These are phyloP conservation scores for Nothomitra cinnamomea DNA, from an alignment of 2,329 filamentous ascomycete genomes.

Conservation along the genomic window DNA sequence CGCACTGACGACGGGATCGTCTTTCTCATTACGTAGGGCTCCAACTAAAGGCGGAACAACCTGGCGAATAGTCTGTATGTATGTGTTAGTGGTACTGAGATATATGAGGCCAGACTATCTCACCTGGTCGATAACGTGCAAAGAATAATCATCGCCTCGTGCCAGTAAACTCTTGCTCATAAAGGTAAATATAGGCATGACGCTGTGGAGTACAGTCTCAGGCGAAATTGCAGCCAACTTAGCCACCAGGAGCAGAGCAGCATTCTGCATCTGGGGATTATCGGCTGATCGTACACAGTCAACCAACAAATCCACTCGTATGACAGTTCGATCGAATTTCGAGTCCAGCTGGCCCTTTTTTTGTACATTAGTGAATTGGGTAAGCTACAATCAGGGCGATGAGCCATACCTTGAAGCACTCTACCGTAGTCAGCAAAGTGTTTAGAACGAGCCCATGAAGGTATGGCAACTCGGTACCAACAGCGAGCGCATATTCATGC, in stretches of 20 bases:
- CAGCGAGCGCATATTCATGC: constrained; percentile 64
- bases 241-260: constrained; percentile 73
- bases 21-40: constrained; percentile 62
- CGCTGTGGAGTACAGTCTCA: constrained; percentile 81
- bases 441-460: constrained; percentile 71
- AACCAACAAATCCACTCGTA: constrained; percentile 79
- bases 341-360: constrained; percentile 23
- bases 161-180: constrained; percentile 84
- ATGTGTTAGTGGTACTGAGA: constrained; percentile 1
- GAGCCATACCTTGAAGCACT: constrained; percentile 41
- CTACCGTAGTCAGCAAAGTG: constrained; percentile 69
- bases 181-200: constrained; percentile 98
- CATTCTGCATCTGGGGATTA: constrained; percentile 86
- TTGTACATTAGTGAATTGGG: not conserved
- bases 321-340: constrained; percentile 58
- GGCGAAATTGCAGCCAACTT: constrained; percentile 75
- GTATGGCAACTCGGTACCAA: constrained; percentile 78
- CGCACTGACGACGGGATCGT: constrained; percentile 63
- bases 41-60: constrained; percentile 84
- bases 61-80: constrained; percentile 60
- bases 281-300: constrained; percentile 85
- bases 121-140: constrained; percentile 72
- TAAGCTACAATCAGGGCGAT: not conserved
- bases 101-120: not conserved
- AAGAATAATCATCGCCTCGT: constrained; percentile 92